Conservation (phyloP, 768 basidiomycete genomes). For the Tulasnella sp. region DNA sequence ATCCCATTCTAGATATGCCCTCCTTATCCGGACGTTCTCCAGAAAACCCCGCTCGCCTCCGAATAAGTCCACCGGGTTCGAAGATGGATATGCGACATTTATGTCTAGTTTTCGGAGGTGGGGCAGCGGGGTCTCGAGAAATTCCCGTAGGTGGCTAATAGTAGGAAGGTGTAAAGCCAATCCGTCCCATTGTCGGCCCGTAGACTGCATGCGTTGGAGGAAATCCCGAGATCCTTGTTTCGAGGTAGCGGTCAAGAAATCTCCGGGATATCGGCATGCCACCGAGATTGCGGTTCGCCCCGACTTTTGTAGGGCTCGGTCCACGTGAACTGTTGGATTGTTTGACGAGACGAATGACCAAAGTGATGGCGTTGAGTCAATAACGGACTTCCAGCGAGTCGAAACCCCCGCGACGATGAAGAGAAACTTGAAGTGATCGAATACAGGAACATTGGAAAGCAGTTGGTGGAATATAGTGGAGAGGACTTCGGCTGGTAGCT, state of each 20-base stretch:
- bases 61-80: neutral
- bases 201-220: neutral
- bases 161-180: neutral
- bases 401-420: neutral
- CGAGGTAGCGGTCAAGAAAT: neutral
- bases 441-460: neutral
- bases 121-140: neutral
- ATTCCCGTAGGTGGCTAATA: neutral
- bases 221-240: neutral
- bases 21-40: neutral
- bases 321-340: neutral
- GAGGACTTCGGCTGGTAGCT: slow-evolving; percentile 5
- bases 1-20: neutral
- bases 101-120: neutral
- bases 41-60: neutral
- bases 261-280: neutral
- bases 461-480: slow-evolving; percentile 20
- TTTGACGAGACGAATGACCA: slow-evolving; percentile 10
- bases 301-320: neutral
- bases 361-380: neutral
- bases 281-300: neutral
- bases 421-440: neutral
- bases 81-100: neutral
- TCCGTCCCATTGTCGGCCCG: neutral
- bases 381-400: neutral